Conservation (phyloP, 371 early-diverging fungal genomes). For the Zychaea mexicana region DNA sequence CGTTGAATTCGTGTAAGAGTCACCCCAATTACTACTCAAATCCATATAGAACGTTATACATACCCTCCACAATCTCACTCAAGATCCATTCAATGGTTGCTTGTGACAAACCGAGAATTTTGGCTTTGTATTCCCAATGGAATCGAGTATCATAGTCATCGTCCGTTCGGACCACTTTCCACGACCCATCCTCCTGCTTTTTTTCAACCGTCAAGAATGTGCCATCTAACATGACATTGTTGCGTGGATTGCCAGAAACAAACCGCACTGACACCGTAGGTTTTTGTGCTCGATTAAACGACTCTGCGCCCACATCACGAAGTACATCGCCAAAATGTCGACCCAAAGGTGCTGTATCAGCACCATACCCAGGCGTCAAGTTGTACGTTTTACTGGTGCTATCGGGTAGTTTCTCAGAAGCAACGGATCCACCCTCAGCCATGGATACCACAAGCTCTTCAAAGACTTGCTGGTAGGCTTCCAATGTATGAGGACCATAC, state of each 20-base stretch:
- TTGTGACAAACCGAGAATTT: slow-evolving; percentile 35
- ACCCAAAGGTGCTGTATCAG: slow-evolving; percentile 51
- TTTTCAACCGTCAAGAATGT: slow-evolving; percentile 58
- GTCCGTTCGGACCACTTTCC: slow-evolving; percentile 44
- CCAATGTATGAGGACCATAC: slow-evolving; percentile 65
- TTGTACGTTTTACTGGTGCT: slow-evolving; percentile 37
- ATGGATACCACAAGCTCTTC: slow-evolving; percentile 49
- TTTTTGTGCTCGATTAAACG: slow-evolving; percentile 17
- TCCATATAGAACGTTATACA: slow-evolving; percentile 17
- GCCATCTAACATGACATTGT: slow-evolving; percentile 38
- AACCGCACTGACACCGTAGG: slow-evolving; percentile 43
- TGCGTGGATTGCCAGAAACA: slow-evolving; percentile 63
- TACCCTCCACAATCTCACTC: slow-evolving; percentile 14
- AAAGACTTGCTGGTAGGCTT: slow-evolving; percentile 58
- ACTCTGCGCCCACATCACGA: slow-evolving; percentile 22
- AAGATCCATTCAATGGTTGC: slow-evolving; percentile 45
- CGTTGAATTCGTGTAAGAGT: background rate
- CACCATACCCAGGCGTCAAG: slow-evolving; percentile 42
- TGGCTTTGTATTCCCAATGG: slow-evolving; percentile 31
- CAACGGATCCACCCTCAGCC: slow-evolving; percentile 25
- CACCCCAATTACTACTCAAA: slow-evolving; percentile 7
- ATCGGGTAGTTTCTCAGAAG: slow-evolving; percentile 31
- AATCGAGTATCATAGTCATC: slow-evolving; percentile 51
- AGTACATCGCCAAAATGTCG: slow-evolving; percentile 51
- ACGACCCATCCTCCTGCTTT: slow-evolving; percentile 26